Evolutionary conservation across 805 yeast genomes (phyloP), one percentile per base, ranked within the genome.

Genomic region (Teunomyces aglyptinius): DNA sequence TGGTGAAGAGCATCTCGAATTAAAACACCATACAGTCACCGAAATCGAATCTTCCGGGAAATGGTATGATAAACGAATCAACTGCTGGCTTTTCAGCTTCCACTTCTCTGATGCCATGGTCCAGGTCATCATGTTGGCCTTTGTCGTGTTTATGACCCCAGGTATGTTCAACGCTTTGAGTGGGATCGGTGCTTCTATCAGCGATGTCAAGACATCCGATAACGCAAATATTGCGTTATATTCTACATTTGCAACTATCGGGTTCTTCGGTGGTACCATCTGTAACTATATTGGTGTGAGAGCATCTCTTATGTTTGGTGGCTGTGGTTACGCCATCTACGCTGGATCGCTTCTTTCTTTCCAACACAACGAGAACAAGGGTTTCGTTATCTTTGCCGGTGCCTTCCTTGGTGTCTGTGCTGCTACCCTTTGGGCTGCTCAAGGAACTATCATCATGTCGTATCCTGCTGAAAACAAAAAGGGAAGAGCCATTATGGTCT

Each of bases 321-420:
- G 83, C 33, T 56, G 73, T 44, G 82, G 83, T 36, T 81, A 81
- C 59, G 71, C 77, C 31, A 57, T 80, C 48, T 80, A 80, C 56
- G 71, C 79, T 38, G 80, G 76, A 19, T 70, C 82, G 19, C 71
- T 80, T 46, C 67, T 80, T 45, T 68, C 75, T 49, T 81, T 65
- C 60, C 65, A 70, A 56, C 76, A 75, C 51, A 71, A 64, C 46
- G 60, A 65, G 41, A 79, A 77, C 54, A 63, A 58, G 10, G 84
- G 81, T 6, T 80, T 77, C 57, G 76, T 74, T 44, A 73, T 80
- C 45, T 77, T 77, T 51, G 74, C 82, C 19, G 84, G 84, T 39
- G 83, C 83, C 18, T 73, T 70, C 57, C 67, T 81, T 49, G 85
- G 85, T 55, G 47, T 77, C 38, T 71, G 81, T 61, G 85, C 85